Conservation (phyloP, 2,329 filamentous ascomycete genomes). For the Penicillium sp. region DNA sequence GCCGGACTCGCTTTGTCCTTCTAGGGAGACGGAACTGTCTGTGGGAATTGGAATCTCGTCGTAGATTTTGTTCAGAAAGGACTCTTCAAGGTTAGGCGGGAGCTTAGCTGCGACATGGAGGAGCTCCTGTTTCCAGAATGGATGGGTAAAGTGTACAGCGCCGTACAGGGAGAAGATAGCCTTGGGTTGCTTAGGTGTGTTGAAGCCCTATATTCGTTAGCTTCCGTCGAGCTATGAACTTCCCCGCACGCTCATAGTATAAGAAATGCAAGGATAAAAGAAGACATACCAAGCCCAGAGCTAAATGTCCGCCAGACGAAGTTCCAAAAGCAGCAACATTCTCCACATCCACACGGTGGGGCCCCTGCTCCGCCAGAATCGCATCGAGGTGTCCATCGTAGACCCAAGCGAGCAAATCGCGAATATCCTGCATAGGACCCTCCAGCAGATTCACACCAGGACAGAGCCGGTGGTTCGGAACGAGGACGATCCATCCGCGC, state of each 20-base stretch:
- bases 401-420: conserved; percentile 47
- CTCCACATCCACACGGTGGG: conserved; percentile 26
- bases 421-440: conserved; percentile 49
- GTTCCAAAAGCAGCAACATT: conserved; percentile 50
- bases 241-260: not conserved
- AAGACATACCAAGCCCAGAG: conserved; percentile 41
- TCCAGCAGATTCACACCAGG: conserved; percentile 49
- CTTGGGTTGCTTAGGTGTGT: conserved; percentile 33
- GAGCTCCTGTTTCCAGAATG: conserved; percentile 39
- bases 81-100: conserved; percentile 22
- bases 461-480: conserved; percentile 40
- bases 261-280: not conserved
- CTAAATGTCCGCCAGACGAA: conserved; percentile 51
- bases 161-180: conserved; percentile 48
- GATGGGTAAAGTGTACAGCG: conserved; percentile 40
- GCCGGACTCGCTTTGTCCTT: conserved; percentile 35
- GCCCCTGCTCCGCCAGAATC: conserved; percentile 13
- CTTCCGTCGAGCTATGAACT: not conserved
- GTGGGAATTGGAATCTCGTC: conserved; percentile 39
- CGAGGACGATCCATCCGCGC: conserved; percentile 42
- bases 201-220: conserved; percentile 34
- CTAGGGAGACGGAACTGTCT: conserved; percentile 42
- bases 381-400: conserved; percentile 36
- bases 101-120: conserved; percentile 31
- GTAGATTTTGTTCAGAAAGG: conserved; percentile 40